Conservation (phyloP, 2,329 filamentous ascomycete genomes). For the Chaetothyriales sp. region DNA sequence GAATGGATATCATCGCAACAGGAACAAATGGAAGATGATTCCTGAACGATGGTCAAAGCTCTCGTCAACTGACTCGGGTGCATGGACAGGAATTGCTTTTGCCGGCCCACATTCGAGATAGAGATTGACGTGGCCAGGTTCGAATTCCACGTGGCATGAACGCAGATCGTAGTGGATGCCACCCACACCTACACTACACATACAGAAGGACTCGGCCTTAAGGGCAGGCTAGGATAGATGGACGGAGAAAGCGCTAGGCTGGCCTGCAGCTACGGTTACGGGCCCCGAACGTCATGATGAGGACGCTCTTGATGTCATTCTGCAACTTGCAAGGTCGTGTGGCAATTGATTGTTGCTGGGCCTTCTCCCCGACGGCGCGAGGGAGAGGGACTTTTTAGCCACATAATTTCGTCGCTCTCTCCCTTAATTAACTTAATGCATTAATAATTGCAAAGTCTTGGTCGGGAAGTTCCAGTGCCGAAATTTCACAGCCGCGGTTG, state of each 20-base stretch:
- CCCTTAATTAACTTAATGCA: background rate
- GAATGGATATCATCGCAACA: slow-evolving; percentile 76
- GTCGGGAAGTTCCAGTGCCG: background rate
- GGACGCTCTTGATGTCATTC: too few relatives aligned
- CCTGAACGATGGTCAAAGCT: background rate
- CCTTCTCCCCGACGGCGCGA: background rate
- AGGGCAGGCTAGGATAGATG: too few relatives aligned
- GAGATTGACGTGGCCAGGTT: too few relatives aligned
- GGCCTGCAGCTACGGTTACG: too few relatives aligned
- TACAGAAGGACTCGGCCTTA: too few relatives aligned
- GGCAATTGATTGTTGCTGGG: background rate
- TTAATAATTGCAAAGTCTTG: background rate
- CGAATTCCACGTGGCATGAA: too few relatives aligned
- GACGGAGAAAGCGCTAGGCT: too few relatives aligned
- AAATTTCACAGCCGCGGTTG: background rate
- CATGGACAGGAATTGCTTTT: background rate
- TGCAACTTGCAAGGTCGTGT: background rate
- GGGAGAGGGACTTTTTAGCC: background rate
- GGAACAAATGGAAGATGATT: slow-evolving; percentile 25
- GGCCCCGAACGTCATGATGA: too few relatives aligned
- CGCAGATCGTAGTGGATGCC: too few relatives aligned
- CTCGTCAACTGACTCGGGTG: background rate
- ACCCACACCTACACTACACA: too few relatives aligned
- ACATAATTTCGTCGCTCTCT: background rate
- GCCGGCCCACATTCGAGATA: too few relatives aligned